phyloP scores from a whole-genome alignment of 176 grass and related monocot species.

The bread wheat (Triticum aestivum) region DNA sequence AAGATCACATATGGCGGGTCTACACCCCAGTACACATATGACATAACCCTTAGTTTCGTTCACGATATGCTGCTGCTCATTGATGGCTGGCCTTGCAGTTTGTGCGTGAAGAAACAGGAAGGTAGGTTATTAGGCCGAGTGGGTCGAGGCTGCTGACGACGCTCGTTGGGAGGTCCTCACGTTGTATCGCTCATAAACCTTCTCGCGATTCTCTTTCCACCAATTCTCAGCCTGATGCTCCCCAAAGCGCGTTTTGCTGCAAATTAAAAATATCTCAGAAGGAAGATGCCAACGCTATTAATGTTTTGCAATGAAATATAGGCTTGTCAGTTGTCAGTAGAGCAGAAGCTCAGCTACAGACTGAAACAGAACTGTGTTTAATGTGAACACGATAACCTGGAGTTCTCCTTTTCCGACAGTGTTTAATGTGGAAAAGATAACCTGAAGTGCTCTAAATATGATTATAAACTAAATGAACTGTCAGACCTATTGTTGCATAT shows the following conservation, averaged over 20 bases:
- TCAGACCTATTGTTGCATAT: background rate
- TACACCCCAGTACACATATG: background rate
- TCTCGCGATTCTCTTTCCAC: constrained; percentile 93
- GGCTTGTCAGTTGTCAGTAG: background rate
- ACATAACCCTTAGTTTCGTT: background rate
- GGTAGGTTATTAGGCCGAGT: constrained; percentile 44
- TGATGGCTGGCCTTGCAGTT: background rate
- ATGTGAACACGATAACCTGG: background rate
- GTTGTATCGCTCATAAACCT: constrained; percentile 84
- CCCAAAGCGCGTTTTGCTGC: constrained; percentile 75
- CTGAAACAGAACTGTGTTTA: background rate
- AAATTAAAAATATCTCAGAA: constrained; percentile 6
- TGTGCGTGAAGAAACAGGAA: background rate
- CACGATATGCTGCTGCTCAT: background rate
- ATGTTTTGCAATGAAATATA: background rate
- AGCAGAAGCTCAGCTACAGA: background rate
- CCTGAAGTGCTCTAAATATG: background rate
- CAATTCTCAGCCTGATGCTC: constrained; percentile 96
- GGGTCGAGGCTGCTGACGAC: constrained; percentile 71
- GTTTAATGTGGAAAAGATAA: background rate
- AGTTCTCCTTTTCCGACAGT: constrained; percentile 1
- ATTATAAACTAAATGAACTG: background rate
- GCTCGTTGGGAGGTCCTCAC: constrained; percentile 71
- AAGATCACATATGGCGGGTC: background rate
- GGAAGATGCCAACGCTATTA: too few relatives aligned